A percentile compares a stretch with the other conserved stretches of the same genome.
Evolutionary conservation across 2,329 filamentous ascomycete species (phyloP).

Genomic region (Sclerotinia nivalis): DNA sequence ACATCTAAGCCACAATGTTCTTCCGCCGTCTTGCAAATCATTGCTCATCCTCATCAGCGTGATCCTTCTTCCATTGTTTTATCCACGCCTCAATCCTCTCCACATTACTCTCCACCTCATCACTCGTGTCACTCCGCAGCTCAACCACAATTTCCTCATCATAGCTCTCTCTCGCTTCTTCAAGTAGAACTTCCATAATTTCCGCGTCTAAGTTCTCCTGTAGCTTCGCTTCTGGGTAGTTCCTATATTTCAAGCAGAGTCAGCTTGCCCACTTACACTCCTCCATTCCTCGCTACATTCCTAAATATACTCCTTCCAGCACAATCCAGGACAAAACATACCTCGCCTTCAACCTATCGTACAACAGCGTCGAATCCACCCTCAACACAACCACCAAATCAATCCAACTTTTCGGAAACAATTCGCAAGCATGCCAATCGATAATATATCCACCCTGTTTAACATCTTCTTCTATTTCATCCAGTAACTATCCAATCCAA

Average conservation of each 20-base stretch:
- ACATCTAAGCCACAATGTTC: background rate
- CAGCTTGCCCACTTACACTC: background rate
- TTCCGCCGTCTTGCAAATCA: conserved; percentile 4
- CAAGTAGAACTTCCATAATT: conserved; percentile 92
- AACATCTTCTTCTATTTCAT: conserved; percentile 82
- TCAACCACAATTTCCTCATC: conserved; percentile 87
- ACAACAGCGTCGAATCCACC: conserved; percentile 76
- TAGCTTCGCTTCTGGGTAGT: conserved; percentile 82
- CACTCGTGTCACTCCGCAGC: conserved; percentile 74
- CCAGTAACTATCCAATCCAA: conserved; percentile 63
- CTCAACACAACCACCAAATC: conserved; percentile 92
- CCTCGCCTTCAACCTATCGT: conserved; percentile 79
- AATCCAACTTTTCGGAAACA: conserved; percentile 92
- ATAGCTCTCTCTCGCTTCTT: conserved; percentile 87
- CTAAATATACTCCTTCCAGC: background rate
- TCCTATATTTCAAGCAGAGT: conserved; percentile 48
- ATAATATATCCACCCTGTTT: conserved; percentile 81
- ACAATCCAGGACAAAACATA: conserved; percentile 40
- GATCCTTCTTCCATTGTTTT: conserved; percentile 75
- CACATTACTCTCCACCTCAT: conserved; percentile 87
- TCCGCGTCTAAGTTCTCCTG: conserved; percentile 97
- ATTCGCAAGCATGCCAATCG: conserved; percentile 97
- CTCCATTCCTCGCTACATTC: background rate
- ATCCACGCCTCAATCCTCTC: conserved; percentile 83
- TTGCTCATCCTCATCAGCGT: conserved; percentile 41